Conservation (phyloP, 2,329 filamentous ascomycete genomes). For the Incumbomyces lentus region DNA sequence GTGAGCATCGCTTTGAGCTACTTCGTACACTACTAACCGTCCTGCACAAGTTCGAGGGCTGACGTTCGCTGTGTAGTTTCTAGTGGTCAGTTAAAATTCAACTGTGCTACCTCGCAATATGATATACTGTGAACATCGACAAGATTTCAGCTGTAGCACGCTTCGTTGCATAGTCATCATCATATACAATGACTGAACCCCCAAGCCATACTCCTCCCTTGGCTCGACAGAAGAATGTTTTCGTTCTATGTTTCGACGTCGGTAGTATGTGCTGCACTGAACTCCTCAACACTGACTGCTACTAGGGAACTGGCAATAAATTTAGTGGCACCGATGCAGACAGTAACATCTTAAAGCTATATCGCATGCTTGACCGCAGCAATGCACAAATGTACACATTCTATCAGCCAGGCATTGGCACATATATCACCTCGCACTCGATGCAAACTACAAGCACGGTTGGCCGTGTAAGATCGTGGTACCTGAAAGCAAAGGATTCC, state of each 20-base stretch:
- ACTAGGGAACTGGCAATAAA: slow-evolving; percentile 35
- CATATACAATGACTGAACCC: not conserved
- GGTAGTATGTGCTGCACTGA: not conserved
- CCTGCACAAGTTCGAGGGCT: too few relatives aligned
- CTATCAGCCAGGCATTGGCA: slow-evolving; percentile 46
- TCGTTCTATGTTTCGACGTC: slow-evolving; percentile 18
- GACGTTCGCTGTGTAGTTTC: too few relatives aligned
- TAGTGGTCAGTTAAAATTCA: too few relatives aligned
- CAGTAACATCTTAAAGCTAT: slow-evolving; percentile 39
- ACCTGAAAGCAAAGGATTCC: slow-evolving; percentile 58
- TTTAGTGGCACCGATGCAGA: slow-evolving; percentile 35
- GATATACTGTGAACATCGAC: not conserved
- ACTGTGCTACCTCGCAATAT: too few relatives aligned
- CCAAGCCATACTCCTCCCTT: not conserved
- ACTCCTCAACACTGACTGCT: slow-evolving; percentile 30
- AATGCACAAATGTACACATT: slow-evolving; percentile 19
- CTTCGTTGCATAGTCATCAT: not conserved
- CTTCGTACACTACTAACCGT: too few relatives aligned
- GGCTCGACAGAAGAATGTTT: slow-evolving; percentile 12
- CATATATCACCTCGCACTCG: slow-evolving; percentile 53
- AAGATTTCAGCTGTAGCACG: not conserved
- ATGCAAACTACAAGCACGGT: slow-evolving; percentile 37
- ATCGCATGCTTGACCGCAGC: slow-evolving; percentile 27
- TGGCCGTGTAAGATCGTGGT: slow-evolving; percentile 40
- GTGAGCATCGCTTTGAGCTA: too few relatives aligned